Percentiles rank a stretch among this genome's conserved stretches.
Evolutionary conservation across 108 stramenopile genomes (phyloP).

Genomic region (Skeletonema marinoi): DNA sequence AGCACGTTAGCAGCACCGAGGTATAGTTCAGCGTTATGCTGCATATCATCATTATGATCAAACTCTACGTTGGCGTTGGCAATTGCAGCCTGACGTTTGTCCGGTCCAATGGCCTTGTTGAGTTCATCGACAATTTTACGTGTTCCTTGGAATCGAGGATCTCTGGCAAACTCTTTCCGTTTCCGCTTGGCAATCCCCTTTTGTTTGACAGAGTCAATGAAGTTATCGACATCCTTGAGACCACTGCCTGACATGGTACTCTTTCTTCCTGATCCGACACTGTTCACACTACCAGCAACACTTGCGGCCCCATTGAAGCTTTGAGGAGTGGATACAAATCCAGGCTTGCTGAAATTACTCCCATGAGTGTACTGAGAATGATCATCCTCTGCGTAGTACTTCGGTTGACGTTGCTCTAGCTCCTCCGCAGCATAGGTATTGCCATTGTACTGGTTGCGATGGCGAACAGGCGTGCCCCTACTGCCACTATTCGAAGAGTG

Average conservation of each 20-base stretch:
- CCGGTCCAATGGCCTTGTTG: slow-evolving; percentile 42
- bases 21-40: slow-evolving; percentile 71
- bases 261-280: not conserved
- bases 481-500: not conserved
- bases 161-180: slow-evolving; percentile 33
- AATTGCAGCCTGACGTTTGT: slow-evolving; percentile 62
- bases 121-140: slow-evolving; percentile 28
- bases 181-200: slow-evolving; percentile 31
- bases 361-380: not conserved
- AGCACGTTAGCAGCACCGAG: slow-evolving; percentile 71
- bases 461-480: not conserved
- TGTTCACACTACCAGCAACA: not conserved
- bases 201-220: slow-evolving; percentile 5
- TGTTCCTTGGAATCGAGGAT: slow-evolving; percentile 13
- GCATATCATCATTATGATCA: slow-evolving; percentile 62
- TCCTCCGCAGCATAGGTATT: not conserved
- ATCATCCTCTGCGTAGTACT: slow-evolving; percentile 1
- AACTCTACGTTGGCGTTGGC: slow-evolving; percentile 66
- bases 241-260: not conserved
- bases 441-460: not conserved
- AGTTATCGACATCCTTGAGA: not conserved
- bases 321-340: not conserved
- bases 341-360: not conserved
- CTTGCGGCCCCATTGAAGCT: not conserved
- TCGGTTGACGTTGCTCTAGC: not conserved